A percentile compares a stretch with the other conserved stretches of the same genome.
Conservation (phyloP, 2,329 filamentous ascomycete species). For the Aspergillus fumigatus region DNA sequence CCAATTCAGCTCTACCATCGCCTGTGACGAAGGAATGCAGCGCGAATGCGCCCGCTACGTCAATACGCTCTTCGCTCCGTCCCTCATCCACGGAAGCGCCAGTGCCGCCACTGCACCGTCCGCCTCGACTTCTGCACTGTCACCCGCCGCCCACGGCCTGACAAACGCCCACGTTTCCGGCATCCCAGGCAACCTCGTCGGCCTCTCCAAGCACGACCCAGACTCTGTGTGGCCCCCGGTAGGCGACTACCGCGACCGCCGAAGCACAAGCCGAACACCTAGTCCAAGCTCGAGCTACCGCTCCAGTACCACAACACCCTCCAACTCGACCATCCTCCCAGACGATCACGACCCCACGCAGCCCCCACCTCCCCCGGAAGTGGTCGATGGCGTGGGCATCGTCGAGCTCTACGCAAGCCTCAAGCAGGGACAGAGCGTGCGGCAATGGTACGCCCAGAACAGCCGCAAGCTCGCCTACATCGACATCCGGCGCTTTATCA, state of each 20-base stretch:
- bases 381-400: constrained; percentile 49
- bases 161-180: background rate
- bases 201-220: constrained; percentile 21
- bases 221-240: constrained; percentile 44
- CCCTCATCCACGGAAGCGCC: constrained; percentile 15
- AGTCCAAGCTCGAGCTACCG: constrained; percentile 8
- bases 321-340: constrained; percentile 9
- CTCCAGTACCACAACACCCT: constrained; percentile 8
- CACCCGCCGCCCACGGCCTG: constrained; percentile 16
- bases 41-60: constrained; percentile 88
- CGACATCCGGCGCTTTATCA: constrained; percentile 85
- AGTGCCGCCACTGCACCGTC: constrained; percentile 17
- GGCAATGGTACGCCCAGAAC: constrained; percentile 79
- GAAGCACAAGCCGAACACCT: constrained; percentile 8
- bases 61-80: constrained; percentile 48
- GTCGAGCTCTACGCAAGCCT: constrained; percentile 84
- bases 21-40: constrained; percentile 70
- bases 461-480: constrained; percentile 68
- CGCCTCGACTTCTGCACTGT: constrained; percentile 15
- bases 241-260: constrained; percentile 21
- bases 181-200: constrained; percentile 16
- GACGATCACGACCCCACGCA: constrained; percentile 4
- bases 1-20: constrained; percentile 69
- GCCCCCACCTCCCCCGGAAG: constrained; percentile 6
- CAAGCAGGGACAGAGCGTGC: constrained; percentile 74